Evolutionary conservation across 208 protist species (phyloP).

Genomic region (Leishmania mexicana): DNA sequence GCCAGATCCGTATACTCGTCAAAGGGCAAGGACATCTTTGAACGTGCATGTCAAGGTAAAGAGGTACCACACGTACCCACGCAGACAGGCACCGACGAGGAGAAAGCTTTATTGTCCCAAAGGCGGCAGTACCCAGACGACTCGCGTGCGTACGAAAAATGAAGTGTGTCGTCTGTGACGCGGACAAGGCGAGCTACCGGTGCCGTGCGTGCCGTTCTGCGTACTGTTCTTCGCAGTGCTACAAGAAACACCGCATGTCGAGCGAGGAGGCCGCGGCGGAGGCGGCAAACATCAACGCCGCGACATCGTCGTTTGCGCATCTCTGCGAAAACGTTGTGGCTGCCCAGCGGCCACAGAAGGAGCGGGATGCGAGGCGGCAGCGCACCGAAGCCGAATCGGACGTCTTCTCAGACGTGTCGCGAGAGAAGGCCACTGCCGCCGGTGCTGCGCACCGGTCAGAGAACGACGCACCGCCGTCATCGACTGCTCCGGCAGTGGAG

Average conservation of each 20-base stretch:
- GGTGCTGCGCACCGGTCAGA: neutral
- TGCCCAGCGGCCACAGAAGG: constrained; percentile 6
- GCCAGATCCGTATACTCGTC: neutral
- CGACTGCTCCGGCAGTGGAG: neutral
- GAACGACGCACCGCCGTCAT: neutral
- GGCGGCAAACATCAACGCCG: neutral
- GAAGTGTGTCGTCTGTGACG: constrained; percentile 61
- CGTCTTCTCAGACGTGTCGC: constrained; percentile 30
- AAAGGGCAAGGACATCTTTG: neutral
- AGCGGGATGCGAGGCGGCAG: constrained; percentile 18
- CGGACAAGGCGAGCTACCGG: constrained; percentile 41
- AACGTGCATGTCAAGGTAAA: neutral
- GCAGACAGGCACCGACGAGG: neutral
- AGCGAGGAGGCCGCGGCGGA: constrained; percentile 11
- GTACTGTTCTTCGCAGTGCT: constrained; percentile 73
- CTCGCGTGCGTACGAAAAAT: constrained; percentile 14
- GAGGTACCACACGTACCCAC: neutral
- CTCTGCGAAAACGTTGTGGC: constrained; percentile 27
- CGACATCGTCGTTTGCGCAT: neutral
- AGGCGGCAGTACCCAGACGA: neutral
- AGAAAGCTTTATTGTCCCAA: neutral
- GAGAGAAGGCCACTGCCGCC: constrained; percentile 14
- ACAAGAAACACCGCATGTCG: constrained; percentile 50
- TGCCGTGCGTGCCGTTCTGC: constrained; percentile 58
- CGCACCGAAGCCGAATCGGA: constrained; percentile 28